Percentiles rank a stretch among this genome's conserved stretches.
Conservation (phyloP, 768 basidiomycete genomes). For the Imleria badia region DNA sequence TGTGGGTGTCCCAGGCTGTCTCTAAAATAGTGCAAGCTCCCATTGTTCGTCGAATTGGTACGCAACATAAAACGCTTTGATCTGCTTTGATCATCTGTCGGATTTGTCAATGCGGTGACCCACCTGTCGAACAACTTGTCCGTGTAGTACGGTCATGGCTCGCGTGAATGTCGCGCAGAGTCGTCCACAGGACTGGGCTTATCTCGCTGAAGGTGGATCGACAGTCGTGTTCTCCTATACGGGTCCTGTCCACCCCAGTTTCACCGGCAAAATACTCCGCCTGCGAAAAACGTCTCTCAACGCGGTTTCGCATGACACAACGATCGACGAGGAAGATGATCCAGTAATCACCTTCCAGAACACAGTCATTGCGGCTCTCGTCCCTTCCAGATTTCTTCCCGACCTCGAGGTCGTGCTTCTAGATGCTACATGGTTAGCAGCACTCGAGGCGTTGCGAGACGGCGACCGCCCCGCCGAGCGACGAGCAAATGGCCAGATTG, state of each 20-base stretch:
- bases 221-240: slow-evolving; percentile 84
- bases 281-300: slow-evolving; percentile 57
- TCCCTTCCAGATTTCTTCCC: slow-evolving; percentile 63
- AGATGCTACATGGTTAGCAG: slow-evolving; percentile 57
- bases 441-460: slow-evolving; percentile 48
- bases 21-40: not conserved
- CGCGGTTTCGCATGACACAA: slow-evolving; percentile 9
- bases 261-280: slow-evolving; percentile 70
- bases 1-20: not conserved
- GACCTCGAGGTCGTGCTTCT: slow-evolving; percentile 48
- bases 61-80: slow-evolving; percentile 7
- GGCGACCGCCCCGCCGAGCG: slow-evolving; percentile 56
- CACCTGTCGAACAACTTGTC: not conserved
- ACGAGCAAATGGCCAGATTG: slow-evolving; percentile 55
- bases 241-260: slow-evolving; percentile 51
- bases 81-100: slow-evolving; percentile 7
- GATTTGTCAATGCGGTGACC: not conserved
- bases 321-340: slow-evolving; percentile 39
- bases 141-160: slow-evolving; percentile 8
- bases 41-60: slow-evolving; percentile 24
- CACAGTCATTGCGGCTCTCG: slow-evolving; percentile 59
- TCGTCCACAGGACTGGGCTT: slow-evolving; percentile 65
- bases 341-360: slow-evolving; percentile 56
- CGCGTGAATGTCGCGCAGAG: slow-evolving; percentile 24
- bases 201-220: slow-evolving; percentile 91